These are phyloP conservation scores for Gossypium trilobum DNA, from an alignment of 441 rosid genomes.

Conservation along the genomic window DNA sequence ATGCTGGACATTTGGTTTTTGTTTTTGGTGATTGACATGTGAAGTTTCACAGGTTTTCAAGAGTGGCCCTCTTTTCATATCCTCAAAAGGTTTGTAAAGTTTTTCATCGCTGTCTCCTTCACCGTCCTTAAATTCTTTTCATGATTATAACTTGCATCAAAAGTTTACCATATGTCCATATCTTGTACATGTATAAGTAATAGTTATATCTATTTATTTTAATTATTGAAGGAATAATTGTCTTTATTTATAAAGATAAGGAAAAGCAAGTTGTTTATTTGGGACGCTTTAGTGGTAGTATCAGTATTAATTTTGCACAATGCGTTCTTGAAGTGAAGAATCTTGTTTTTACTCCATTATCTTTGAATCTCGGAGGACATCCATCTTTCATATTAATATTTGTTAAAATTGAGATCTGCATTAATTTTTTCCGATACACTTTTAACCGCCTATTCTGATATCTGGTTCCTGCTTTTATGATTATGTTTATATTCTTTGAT, in stretches of 20 bases:
- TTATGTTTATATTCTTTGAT: background rate
- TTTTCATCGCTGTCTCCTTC: constrained; percentile 9
- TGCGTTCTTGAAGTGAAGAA: constrained; percentile 4
- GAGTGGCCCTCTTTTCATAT: constrained; percentile 93
- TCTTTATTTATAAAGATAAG: background rate
- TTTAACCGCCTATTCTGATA: background rate
- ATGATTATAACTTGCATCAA: background rate
- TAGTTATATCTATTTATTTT: background rate
- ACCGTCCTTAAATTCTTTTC: constrained; percentile 1
- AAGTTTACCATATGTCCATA: background rate
- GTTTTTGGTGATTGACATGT: constrained; percentile 10
- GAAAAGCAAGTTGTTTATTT: background rate
- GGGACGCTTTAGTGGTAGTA: background rate
- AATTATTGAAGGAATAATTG: background rate
- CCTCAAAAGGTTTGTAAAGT: constrained; percentile 71
- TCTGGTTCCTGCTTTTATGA: background rate
- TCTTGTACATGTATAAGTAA: background rate
- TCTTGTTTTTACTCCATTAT: background rate
- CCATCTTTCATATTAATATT: background rate
- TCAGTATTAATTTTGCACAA: background rate
- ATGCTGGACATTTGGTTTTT: background rate
- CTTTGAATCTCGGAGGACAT: background rate
- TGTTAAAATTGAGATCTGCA: background rate
- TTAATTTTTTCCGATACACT: background rate
- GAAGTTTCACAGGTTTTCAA: constrained; percentile 67